These are phyloP conservation scores for Stentor coeruleus DNA, from an alignment of 73 alveolate species.

Conservation along the genomic window DNA sequence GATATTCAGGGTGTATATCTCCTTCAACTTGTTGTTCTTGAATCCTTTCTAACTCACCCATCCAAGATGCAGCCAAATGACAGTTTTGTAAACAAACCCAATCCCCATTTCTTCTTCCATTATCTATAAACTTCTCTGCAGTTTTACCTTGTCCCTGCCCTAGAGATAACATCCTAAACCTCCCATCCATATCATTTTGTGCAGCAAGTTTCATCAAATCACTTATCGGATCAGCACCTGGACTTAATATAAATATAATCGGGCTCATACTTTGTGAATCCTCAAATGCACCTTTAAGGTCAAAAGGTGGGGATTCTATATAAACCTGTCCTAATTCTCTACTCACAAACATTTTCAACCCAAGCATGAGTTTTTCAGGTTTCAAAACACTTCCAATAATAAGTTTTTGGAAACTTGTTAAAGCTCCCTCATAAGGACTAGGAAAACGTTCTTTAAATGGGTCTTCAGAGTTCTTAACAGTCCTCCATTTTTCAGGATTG, in stretches of 20 bases:
- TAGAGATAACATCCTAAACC: conserved; percentile 93
- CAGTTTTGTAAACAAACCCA: conserved; percentile 99
- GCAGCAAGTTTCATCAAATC: conserved; percentile 94
- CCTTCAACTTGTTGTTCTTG: conserved; percentile 95
- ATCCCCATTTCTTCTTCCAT: conserved; percentile 94
- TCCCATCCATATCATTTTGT: conserved; percentile 84
- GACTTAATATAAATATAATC: conserved; percentile 88
- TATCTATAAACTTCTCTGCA: conserved; percentile 68
- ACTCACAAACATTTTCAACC: conserved; percentile 75
- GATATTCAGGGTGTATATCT: conserved; percentile 90
- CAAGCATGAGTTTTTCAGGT: conserved; percentile 88
- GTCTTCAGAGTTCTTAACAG: conserved; percentile 52
- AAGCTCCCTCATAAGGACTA: conserved; percentile 63
- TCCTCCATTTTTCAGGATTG: conserved; percentile 56
- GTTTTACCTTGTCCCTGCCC: conserved; percentile 99
- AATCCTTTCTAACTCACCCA: conserved; percentile 99
- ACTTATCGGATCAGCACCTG: conserved; percentile 99
- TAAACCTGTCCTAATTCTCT: conserved; percentile 79
- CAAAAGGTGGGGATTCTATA: conserved; percentile 97
- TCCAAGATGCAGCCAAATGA: conserved; percentile 99
- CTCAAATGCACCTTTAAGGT: conserved; percentile 88
- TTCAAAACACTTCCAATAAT: conserved; percentile 79
- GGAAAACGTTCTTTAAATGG: conserved; percentile 59
- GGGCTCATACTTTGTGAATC: conserved; percentile 98
- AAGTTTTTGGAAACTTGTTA: conserved; percentile 91